These are phyloP conservation scores for Paecilomyces formosus DNA, from an alignment of 2,329 filamentous ascomycete species.

Conservation along the genomic window DNA sequence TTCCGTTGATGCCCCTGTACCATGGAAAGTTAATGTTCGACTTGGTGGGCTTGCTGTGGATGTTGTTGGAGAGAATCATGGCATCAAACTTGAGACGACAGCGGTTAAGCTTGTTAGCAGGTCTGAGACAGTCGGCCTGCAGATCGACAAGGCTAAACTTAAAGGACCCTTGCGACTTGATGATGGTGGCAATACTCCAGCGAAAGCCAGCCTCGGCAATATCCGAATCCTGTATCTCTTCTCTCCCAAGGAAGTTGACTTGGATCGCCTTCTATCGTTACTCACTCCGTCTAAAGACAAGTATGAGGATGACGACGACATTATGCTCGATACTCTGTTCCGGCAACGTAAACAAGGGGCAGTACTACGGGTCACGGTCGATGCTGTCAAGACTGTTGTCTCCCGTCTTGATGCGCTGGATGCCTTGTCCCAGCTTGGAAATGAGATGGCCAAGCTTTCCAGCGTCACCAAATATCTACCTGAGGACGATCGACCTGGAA, in stretches of 20 bases:
- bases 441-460: slow-evolving; percentile 74
- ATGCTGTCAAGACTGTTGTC: slow-evolving; percentile 56
- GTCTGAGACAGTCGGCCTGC: slow-evolving; percentile 62
- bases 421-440: slow-evolving; percentile 62
- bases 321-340: slow-evolving; percentile 85
- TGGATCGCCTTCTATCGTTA: slow-evolving; percentile 73
- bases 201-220: slow-evolving; percentile 55
- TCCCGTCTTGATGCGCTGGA: slow-evolving; percentile 58
- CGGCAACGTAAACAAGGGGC: slow-evolving; percentile 80
- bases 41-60: slow-evolving; percentile 70
- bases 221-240: slow-evolving; percentile 66
- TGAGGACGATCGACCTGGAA: slow-evolving; percentile 85
- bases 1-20: slow-evolving; percentile 8
- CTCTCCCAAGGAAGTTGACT: slow-evolving; percentile 67
- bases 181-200: slow-evolving; percentile 44
- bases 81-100: slow-evolving; percentile 65
- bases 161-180: slow-evolving; percentile 60
- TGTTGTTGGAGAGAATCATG: slow-evolving; percentile 71
- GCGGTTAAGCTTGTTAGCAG: slow-evolving; percentile 75
- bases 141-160: slow-evolving; percentile 67
- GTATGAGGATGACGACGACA: slow-evolving; percentile 84
- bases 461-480: slow-evolving; percentile 91
- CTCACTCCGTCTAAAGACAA: slow-evolving; percentile 89
- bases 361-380: slow-evolving; percentile 64
- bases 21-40: slow-evolving; percentile 64